Base-by-base conservation (phyloP, 352 stramenopile species). In the Nothophytophthora sp. region DNA sequence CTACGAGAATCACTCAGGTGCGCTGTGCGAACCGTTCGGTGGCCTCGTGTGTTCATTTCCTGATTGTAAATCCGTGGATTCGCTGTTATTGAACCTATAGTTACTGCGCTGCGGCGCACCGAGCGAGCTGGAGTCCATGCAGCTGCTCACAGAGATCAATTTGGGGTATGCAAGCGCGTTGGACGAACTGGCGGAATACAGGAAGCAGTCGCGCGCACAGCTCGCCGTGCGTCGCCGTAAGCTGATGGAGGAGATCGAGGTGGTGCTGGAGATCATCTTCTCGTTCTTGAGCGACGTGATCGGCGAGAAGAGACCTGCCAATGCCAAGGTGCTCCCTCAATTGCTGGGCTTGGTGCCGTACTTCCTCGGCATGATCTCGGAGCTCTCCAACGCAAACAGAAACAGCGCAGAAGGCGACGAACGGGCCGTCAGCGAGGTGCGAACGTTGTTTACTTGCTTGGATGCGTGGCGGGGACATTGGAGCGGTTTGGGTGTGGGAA, bases 71-170 rank as follows among this genome's bases (percentile, higher is more conserved):
- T n/a, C n/a, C n/a, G n/a, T n/a, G n/a, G n/a, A n/a, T n/a, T n/a
- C n/a, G n/a, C n/a, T n/a, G n/a, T n/a, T n/a, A n/a, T n/a, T n/a
- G n/a, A n/a, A n/a, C n/a, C n/a, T n/a, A n/a, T n/a, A n/a, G n/a
- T n/a, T n/a, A n/a, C 55, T 92, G 16, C 86, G 81, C 45, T 60
- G 63, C 4, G 73, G 79, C 20, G 66, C 56, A 13, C 51, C 63
- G 22, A 92, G 70, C 40, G 83, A 94, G 36, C 58, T 91, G 32
- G 77, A 89, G 55, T 70, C 68, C 35, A 83, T 85, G 67, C 79
- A 88, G 51, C 86, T 86, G 61, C 64, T 92, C 37, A 85, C 81
- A 1, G 84, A 94, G 62, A 70, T 94, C 19, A 83, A 63, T 29
- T 43, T 92, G 33, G 77, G 63, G 35, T 94, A 91, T 50, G 65